Percentiles rank a stretch among this genome's conserved stretches.
Evolutionary conservation across 208 protist genomes (phyloP).

Genomic region (Crithidia thermophila): DNA sequence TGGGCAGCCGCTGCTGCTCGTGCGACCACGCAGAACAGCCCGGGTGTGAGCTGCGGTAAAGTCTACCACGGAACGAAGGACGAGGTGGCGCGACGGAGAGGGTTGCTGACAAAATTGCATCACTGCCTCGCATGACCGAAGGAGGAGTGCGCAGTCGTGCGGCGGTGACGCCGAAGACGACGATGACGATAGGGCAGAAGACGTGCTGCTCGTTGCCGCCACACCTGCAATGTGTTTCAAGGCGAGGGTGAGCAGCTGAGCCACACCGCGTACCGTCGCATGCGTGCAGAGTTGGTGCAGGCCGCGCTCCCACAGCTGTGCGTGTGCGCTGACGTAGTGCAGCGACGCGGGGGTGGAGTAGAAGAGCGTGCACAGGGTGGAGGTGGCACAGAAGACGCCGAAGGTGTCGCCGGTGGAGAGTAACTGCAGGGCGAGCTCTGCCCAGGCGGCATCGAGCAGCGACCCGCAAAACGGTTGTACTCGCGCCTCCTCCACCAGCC

Average conservation of each 20-base stretch:
- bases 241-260: slow-evolving; percentile 10
- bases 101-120: slow-evolving; percentile 10
- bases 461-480: slow-evolving; percentile 9
- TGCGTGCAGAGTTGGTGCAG: slow-evolving; percentile 19
- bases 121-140: slow-evolving; percentile 1
- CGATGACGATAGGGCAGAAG: too few species aligned
- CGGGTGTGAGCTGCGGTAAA: slow-evolving; percentile 13
- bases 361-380: slow-evolving; percentile 28
- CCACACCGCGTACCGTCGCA: slow-evolving; percentile 17
- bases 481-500: slow-evolving; percentile 24
- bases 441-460: slow-evolving; percentile 18
- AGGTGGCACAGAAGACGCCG: slow-evolving; percentile 24
- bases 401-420: slow-evolving; percentile 19
- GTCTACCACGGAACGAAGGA: slow-evolving; percentile 24
- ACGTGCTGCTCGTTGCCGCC: too few species aligned
- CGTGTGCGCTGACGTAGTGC: not conserved
- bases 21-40: slow-evolving; percentile 3
- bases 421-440: slow-evolving; percentile 2
- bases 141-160: slow-evolving; percentile 5
- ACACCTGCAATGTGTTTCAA: slow-evolving; percentile 19
- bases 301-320: slow-evolving; percentile 12
- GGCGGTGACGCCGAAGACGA: not conserved
- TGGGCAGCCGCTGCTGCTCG: not conserved
- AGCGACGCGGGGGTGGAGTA: not conserved
- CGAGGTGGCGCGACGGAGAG: slow-evolving; percentile 26